Evolutionary conservation across 192 early-diverging fungal genomes (phyloP).

Genomic region (Lobulomyces angularis): DNA sequence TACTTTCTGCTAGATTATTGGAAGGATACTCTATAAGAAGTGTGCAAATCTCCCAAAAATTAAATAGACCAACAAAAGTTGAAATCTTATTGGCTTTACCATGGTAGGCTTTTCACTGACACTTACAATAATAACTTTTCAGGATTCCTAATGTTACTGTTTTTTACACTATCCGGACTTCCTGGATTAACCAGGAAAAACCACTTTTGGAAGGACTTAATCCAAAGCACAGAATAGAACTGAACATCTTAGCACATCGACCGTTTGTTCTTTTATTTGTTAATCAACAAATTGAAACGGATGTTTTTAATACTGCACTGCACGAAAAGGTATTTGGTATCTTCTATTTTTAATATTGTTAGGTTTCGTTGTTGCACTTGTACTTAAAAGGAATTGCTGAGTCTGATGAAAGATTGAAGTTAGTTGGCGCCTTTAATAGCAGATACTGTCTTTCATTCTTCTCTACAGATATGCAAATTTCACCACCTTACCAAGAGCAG

Average conservation of each 20-base stretch:
- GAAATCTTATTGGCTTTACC: constrained; percentile 30
- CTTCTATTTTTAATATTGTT: too few species aligned
- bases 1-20: constrained; percentile 21
- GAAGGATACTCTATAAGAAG: constrained; percentile 31
- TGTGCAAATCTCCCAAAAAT: constrained; percentile 18
- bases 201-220: too few species aligned
- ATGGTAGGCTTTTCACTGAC: constrained; percentile 35
- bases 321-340: constrained; percentile 19
- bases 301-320: constrained; percentile 2
- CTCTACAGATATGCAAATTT: too few species aligned
- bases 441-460: too few species aligned
- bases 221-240: constrained; percentile 27
- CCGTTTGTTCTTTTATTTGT: constrained; percentile 35
- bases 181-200: constrained; percentile 8
- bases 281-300: constrained; percentile 26
- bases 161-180: not conserved
- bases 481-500: too few species aligned
- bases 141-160: not conserved
- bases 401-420: not conserved
- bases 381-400: constrained; percentile 5
- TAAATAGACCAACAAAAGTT: constrained; percentile 12
- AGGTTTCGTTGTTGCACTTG: constrained; percentile 25
- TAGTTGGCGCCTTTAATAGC: too few species aligned
- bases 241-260: constrained; percentile 35
- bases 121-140: constrained; percentile 20